Evolutionary conservation across 805 yeast genomes (phyloP).

Genomic region (Scheffersomyces coipomensis): DNA sequence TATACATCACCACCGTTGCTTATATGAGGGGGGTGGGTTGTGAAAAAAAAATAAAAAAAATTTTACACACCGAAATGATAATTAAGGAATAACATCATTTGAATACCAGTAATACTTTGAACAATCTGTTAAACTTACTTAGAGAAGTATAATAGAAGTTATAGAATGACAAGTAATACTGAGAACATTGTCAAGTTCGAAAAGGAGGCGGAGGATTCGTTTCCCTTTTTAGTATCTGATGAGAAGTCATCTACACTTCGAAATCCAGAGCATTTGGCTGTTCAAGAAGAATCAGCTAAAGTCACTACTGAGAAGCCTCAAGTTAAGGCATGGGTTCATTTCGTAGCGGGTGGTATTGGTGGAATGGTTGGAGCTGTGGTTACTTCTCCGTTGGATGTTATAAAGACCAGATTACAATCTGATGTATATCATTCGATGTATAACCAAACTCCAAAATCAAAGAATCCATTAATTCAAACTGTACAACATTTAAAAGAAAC

Average conservation of each 20-base stretch:
- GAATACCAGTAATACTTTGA: too few relatives aligned
- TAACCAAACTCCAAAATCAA: constrained; percentile 18
- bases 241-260: constrained; percentile 62
- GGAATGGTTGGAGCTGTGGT: constrained; percentile 97
- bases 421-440: constrained; percentile 70
- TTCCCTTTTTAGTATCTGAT: constrained; percentile 66
- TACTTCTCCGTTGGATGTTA: constrained; percentile 95
- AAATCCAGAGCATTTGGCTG: constrained; percentile 29
- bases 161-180: neutral
- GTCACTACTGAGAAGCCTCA: constrained; percentile 9
- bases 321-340: constrained; percentile 60
- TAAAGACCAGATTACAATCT: constrained; percentile 91
- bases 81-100: too few relatives aligned
- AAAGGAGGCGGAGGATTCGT: constrained; percentile 57
- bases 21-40: too few relatives aligned
- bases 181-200: constrained; percentile 22
- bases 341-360: constrained; percentile 90
- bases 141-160: too few relatives aligned
- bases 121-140: too few relatives aligned
- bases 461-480: constrained; percentile 42
- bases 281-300: constrained; percentile 3
- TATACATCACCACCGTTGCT: too few relatives aligned
- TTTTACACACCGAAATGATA: too few relatives aligned
- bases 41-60: too few relatives aligned
- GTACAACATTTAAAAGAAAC: constrained; percentile 82